Conservation (phyloP, 371 early-diverging fungal genomes). For the Mucor lusitanicus region DNA sequence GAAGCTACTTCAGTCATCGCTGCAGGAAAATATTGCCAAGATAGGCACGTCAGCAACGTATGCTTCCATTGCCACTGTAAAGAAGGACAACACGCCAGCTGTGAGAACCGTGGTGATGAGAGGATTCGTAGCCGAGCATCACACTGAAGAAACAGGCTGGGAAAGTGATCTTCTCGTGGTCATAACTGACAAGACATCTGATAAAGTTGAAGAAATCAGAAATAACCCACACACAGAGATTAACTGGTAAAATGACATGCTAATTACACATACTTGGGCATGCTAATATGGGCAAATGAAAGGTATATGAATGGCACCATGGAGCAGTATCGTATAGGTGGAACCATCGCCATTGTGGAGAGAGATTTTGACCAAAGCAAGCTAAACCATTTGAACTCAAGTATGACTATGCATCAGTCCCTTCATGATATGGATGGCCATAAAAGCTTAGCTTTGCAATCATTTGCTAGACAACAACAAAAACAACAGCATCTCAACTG, state of each 20-base stretch:
- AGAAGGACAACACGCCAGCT: conserved; percentile 38
- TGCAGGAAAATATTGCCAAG: conserved; percentile 38
- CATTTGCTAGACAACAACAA: conserved; percentile 23
- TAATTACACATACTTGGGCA: neutral
- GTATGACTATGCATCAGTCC: neutral
- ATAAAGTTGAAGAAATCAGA: conserved; percentile 39
- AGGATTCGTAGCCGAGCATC: conserved; percentile 49
- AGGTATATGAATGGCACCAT: conserved; percentile 43
- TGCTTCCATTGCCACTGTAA: conserved; percentile 43
- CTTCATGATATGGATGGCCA: neutral
- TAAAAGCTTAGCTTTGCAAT: conserved; percentile 20
- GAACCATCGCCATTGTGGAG: conserved; percentile 15
- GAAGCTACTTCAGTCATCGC: conserved; percentile 7
- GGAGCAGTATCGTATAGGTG: conserved; percentile 41
- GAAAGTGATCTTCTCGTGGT: conserved; percentile 42
- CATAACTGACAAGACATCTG: conserved; percentile 39
- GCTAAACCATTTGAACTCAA: conserved; percentile 11
- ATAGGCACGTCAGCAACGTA: conserved; percentile 36
- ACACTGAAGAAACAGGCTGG: conserved; percentile 39
- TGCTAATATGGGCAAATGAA: neutral
- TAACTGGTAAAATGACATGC: conserved; percentile 33
- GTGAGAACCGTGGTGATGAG: conserved; percentile 53
- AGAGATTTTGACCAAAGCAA: conserved; percentile 1
- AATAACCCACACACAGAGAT: conserved; percentile 37
- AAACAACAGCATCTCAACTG: conserved; percentile 26